These are phyloP conservation scores for Lentinula guzmanii DNA, from an alignment of 768 basidiomycete genomes.

Conservation along the genomic window DNA sequence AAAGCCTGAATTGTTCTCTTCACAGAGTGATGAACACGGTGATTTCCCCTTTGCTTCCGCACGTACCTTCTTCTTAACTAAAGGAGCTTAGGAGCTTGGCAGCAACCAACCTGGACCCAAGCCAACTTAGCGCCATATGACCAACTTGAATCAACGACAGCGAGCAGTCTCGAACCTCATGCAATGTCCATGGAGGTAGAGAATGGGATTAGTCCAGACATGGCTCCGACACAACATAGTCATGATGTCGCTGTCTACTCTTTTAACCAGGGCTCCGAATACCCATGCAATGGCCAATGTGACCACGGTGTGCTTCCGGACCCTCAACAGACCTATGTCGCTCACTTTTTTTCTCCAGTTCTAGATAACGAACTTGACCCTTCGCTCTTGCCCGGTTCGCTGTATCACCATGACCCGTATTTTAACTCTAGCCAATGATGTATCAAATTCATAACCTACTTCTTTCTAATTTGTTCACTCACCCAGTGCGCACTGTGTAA, in stretches of 20 bases:
- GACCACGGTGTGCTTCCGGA: not conserved
- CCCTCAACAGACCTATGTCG: not conserved
- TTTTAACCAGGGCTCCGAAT: not conserved
- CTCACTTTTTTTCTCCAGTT: not conserved
- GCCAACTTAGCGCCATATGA: not conserved
- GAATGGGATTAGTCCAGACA: not conserved
- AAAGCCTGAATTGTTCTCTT: not conserved
- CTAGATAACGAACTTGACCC: not conserved
- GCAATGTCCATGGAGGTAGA: not conserved
- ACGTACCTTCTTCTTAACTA: not conserved
- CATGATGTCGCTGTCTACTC: not conserved
- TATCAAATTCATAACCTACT: not conserved
- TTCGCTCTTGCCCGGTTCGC: not conserved
- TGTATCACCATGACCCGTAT: not conserved
- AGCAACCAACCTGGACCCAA: not conserved
- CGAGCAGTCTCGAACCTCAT: not conserved
- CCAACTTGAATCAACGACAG: not conserved
- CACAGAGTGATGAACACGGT: not conserved
- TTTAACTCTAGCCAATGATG: not conserved
- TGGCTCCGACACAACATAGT: not conserved
- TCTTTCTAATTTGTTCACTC: too few relatives aligned
- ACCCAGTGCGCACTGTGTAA: too few relatives aligned
- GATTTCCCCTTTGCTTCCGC: not conserved
- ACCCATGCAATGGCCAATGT: not conserved
- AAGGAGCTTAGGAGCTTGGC: not conserved